phyloP scores from a whole-genome alignment of 768 basidiomycete species.

The Podaxis pistillaris region DNA sequence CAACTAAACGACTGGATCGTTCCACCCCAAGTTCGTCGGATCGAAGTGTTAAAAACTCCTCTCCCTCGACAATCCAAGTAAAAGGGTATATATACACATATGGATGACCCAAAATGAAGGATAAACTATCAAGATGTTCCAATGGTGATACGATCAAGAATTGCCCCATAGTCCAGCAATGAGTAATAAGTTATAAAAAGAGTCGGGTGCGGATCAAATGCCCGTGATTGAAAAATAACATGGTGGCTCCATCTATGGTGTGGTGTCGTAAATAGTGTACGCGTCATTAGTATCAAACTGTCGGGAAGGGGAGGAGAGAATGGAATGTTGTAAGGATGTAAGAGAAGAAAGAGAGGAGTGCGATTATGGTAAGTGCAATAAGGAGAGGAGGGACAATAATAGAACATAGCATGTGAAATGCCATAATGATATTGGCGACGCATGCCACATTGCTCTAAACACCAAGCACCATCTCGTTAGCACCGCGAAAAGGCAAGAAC shows the following conservation, averaged over 20 bases:
- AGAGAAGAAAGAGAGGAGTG: conserved; percentile 9
- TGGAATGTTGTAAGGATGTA: not conserved
- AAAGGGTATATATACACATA: not conserved
- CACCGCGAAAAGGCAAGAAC: not conserved
- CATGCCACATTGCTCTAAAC: conserved; percentile 19
- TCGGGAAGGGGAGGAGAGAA: conserved; percentile 1
- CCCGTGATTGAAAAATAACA: not conserved
- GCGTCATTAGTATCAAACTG: conserved; percentile 8
- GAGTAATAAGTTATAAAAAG: not conserved
- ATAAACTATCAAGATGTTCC: not conserved
- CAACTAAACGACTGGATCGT: not conserved
- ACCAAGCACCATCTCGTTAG: not conserved
- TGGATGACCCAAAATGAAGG: not conserved
- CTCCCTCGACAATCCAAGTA: not conserved
- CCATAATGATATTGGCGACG: conserved; percentile 20
- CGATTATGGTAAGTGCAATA: conserved; percentile 7
- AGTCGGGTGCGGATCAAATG: not conserved
- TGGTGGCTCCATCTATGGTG: not conserved
- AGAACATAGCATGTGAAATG: conserved; percentile 12
- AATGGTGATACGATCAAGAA: not conserved
- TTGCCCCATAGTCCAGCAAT: not conserved
- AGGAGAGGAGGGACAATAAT: conserved; percentile 12
- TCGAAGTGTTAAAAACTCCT: too few relatives aligned
- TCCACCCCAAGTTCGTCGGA: not conserved
- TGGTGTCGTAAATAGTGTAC: not conserved